phyloP scores from a whole-genome alignment of 305 asterid genomes.

The Rubia tinctorum region DNA sequence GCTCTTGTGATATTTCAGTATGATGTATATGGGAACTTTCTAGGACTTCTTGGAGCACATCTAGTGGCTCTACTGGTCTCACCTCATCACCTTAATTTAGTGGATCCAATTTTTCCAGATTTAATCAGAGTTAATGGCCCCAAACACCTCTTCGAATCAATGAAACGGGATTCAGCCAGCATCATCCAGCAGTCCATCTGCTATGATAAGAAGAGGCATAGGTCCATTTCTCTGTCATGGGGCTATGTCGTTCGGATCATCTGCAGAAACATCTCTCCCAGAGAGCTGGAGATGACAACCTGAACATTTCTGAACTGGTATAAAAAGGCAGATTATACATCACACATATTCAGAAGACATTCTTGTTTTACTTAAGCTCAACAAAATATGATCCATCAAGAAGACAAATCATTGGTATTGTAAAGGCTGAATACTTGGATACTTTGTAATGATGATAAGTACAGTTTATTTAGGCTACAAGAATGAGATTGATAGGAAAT shows the following conservation, averaged over 20 bases:
- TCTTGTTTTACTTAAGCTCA: conserved; percentile 56
- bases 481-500: no score
- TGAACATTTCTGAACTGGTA: conserved; percentile 90
- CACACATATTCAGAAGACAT: conserved; percentile 89
- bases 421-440: no score
- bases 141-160: conserved; percentile 42
- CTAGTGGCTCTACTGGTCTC: conserved; percentile 86
- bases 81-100: conserved; percentile 88
- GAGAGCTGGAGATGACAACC: conserved; percentile 88
- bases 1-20: conserved; percentile 41
- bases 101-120: conserved; percentile 83
- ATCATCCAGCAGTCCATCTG: conserved; percentile 84
- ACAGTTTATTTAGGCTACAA: no score
- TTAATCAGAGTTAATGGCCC: conserved; percentile 44
- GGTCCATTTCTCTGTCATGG: conserved; percentile 89
- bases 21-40: conserved; percentile 83
- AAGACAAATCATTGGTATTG: conserved; percentile 56
- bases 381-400: conserved; percentile 52
- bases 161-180: conserved; percentile 65
- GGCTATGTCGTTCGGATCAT: conserved; percentile 75
- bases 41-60: conserved; percentile 89
- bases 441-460: no score
- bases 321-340: conserved; percentile 72
- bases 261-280: conserved; percentile 68
- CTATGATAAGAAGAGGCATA: conserved; percentile 58